phyloP scores from a whole-genome alignment of 192 early-diverging fungal genomes.

The Pilaira anomala region DNA sequence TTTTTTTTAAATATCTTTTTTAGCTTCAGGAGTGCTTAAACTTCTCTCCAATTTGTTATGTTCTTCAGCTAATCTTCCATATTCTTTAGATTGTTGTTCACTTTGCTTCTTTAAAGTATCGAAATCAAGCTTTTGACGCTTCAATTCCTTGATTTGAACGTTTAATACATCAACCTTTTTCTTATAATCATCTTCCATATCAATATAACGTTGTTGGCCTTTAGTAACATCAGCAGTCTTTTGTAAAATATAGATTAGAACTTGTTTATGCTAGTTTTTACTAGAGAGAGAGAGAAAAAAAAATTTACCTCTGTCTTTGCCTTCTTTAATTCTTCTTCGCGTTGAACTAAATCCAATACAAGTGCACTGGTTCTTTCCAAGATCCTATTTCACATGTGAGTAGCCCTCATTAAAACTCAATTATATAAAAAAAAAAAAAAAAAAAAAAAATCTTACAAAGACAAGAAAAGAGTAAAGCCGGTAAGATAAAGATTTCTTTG shows the following conservation, averaged over 20 bases:
- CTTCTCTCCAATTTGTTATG: slow-evolving; percentile 23
- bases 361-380: slow-evolving; percentile 53
- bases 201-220: slow-evolving; percentile 30
- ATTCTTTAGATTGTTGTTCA: slow-evolving; percentile 28
- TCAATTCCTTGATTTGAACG: slow-evolving; percentile 25
- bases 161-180: slow-evolving; percentile 20
- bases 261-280: no score
- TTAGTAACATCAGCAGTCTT: slow-evolving; percentile 17
- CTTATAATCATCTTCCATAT: slow-evolving; percentile 23
- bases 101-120: slow-evolving; percentile 32
- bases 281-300: no score
- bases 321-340: slow-evolving; percentile 42
- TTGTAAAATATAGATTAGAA: neutral
- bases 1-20: slow-evolving; percentile 31
- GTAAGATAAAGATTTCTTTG: slow-evolving; percentile 62
- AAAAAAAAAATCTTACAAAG: slow-evolving; percentile 36
- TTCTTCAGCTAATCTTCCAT: slow-evolving; percentile 28
- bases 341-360: slow-evolving; percentile 45
- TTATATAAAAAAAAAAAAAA: no score
- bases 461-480: slow-evolving; percentile 59
- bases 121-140: slow-evolving; percentile 30
- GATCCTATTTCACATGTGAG: slow-evolving; percentile 32
- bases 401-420: neutral
- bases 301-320: slow-evolving; percentile 20
- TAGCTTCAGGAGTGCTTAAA: slow-evolving; percentile 20